These are phyloP conservation scores for Huntiella decipiens DNA, from an alignment of 2,329 filamentous ascomycete species.

Conservation along the genomic window DNA sequence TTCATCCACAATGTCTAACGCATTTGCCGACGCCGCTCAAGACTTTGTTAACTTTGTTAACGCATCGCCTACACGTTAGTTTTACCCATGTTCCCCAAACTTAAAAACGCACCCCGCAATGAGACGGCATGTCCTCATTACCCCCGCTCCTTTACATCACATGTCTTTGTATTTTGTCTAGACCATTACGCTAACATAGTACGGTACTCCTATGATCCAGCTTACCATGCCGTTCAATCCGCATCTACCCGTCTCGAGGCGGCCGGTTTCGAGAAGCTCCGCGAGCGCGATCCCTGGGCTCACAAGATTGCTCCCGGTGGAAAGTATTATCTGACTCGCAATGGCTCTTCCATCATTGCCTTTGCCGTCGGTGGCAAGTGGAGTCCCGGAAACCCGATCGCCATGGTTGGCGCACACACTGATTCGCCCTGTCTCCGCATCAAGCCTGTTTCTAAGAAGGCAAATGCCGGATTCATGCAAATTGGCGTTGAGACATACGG, in stretches of 20 bases:
- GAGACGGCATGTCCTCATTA: too few species aligned
- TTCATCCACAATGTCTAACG: conserved; percentile 27
- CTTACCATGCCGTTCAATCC: conserved; percentile 81
- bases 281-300: conserved; percentile 79
- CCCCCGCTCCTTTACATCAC: too few species aligned
- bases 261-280: conserved; percentile 74
- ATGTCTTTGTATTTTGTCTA: background rate
- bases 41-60: conserved; percentile 92
- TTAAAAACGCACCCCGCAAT: background rate
- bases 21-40: conserved; percentile 33
- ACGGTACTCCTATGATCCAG: conserved; percentile 25
- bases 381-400: conserved; percentile 75
- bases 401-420: conserved; percentile 90
- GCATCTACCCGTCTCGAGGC: conserved; percentile 57
- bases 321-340: conserved; percentile 92
- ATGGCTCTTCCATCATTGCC: conserved; percentile 77
- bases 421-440: conserved; percentile 83
- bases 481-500: conserved; percentile 94
- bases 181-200: background rate
- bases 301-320: conserved; percentile 63
- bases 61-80: conserved; percentile 75
- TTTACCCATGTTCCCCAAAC: background rate
- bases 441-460: conserved; percentile 87
- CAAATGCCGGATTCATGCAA: conserved; percentile 71
- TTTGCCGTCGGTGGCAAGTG: conserved; percentile 84